phyloP scores from a whole-genome alignment of 441 rosid genomes.

The Adansonia gregorii region DNA sequence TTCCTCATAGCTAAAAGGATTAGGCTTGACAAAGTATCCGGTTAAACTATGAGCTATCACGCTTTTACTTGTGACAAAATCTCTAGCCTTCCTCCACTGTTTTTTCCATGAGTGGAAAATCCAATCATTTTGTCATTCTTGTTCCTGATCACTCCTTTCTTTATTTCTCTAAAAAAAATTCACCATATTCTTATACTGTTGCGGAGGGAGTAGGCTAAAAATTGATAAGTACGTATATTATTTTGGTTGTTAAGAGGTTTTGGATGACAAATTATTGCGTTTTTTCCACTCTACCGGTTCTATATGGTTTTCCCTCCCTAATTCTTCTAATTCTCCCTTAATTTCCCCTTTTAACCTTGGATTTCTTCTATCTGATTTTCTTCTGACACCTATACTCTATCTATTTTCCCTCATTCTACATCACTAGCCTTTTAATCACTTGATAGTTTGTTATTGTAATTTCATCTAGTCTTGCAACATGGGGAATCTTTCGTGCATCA shows the following conservation, averaged over 20 bases:
- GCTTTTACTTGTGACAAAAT: constrained; percentile 6
- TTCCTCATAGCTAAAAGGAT: background rate
- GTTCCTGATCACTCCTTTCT: too few species aligned
- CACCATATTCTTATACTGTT: background rate
- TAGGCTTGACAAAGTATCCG: background rate
- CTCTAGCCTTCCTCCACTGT: background rate
- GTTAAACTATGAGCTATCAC: background rate
- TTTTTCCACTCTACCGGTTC: background rate
- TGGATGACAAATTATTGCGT: background rate
- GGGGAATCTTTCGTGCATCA: constrained; percentile 1
- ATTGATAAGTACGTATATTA: too few species aligned
- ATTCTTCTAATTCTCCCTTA: background rate
- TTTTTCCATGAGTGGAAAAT: background rate
- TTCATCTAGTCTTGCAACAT: background rate
- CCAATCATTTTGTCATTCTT: constrained; percentile 10
- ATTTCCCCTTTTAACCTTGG: background rate
- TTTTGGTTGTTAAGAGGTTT: background rate
- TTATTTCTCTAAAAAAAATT: background rate
- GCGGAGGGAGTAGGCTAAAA: background rate
- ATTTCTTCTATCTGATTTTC: background rate
- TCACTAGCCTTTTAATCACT: background rate
- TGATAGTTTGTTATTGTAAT: background rate
- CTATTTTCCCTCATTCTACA: background rate
- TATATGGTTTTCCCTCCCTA: background rate
- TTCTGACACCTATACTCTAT: background rate